Evolutionary conservation across 768 basidiomycete genomes (phyloP), one percentile per base, ranked within the genome.

Genomic region (Pleurotus tuoliensis): DNA sequence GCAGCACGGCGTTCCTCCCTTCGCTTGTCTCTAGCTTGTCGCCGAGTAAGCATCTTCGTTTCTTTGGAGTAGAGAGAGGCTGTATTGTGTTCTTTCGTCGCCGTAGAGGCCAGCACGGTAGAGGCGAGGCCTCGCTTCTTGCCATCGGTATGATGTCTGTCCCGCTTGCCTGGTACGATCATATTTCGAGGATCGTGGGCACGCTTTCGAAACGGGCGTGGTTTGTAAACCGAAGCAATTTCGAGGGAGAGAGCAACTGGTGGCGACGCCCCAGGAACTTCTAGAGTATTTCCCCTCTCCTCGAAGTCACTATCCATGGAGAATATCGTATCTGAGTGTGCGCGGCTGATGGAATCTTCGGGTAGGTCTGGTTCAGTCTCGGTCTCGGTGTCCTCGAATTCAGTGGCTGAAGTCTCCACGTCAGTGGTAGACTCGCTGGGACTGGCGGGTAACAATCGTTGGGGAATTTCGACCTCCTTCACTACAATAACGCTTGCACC

Each of bases 401-500:
- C 66, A 2, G 65, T 67, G 24, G 58, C 66, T 18, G 61, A 59
- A 15, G 62, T 59, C 27, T 71, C 71, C 18, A 66, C 68, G 39
- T 70, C 69, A 27, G 69, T 74, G 63, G 73, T 70, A 1, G 70
- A 54, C 58, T 65, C 61, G 68, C 64, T 43, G 66, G 65, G 67
- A 20, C 68, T 70, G 43, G 76, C 73, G 9, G 38, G 37, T 39
- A 52, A 37, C 15, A 52, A 13, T 20, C 39, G 30, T 0, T 77
- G 79, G 0, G 87, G 86, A 0, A 94, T 84, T 62, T 90, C 88
- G 25, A 96, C 84, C 66, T 94, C 92, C 72, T 92, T 92, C 13
- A 94, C 88, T 25, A 97, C 84, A 47, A 94, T 85, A 56, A 97
- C 92, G 22, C 90, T 91, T 0, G 92, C 95, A 1, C 93, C 94